Base-by-base conservation (phyloP, 345 rosid species). In the Ceriops zippeliana region DNA sequence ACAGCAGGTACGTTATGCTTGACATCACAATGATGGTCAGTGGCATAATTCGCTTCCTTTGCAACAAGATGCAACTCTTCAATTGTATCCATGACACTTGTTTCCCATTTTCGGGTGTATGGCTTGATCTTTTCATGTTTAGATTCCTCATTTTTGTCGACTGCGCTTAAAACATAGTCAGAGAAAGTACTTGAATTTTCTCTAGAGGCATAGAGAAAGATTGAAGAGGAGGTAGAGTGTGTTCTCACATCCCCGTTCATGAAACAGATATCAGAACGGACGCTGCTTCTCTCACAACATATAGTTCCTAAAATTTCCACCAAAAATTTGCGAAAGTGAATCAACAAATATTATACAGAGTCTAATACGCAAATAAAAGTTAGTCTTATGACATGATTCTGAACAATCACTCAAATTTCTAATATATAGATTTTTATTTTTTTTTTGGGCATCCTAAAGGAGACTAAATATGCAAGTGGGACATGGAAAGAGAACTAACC, bases 71-170 rank as follows among this genome's bases (percentile, higher is more conserved):
- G 49, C 52, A 91, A 76, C 73, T 91, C 93, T 63, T 78, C 87
- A 49, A 91, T 78, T 26, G 91, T 85, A 63, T 83, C 81, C 97
- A 91, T 91, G 38, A 85, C 84, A 65, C 81, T 78, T 31, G 79
- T 78, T 59, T 91, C 97, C 97, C 97, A 91, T 83, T 91, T 91
- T 34, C 97, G 76, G 0, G 97, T 91, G 75, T 91, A 91, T 1
- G 97, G 97, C 64, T 76, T 84, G 79, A 89, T 83, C 82, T 81
- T 89, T 70, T 87, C 87, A 1, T 52, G 77, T 16, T 75, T 87
- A 64, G 81, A 61, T 58, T 76, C 76, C 13, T 67, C 27, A 0
- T 38, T 68, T 52, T 63, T 71, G 26, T 65, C 70, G 6, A 32
- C 60, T 10, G 26, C 42, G 63, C 56, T 68, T 17, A 84, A 62